Percentiles rank a stretch among this genome's conserved stretches.
These are phyloP conservation scores for Amniculicola lignicola DNA, from an alignment of 495 filamentous ascomycete species.

Conservation along the genomic window DNA sequence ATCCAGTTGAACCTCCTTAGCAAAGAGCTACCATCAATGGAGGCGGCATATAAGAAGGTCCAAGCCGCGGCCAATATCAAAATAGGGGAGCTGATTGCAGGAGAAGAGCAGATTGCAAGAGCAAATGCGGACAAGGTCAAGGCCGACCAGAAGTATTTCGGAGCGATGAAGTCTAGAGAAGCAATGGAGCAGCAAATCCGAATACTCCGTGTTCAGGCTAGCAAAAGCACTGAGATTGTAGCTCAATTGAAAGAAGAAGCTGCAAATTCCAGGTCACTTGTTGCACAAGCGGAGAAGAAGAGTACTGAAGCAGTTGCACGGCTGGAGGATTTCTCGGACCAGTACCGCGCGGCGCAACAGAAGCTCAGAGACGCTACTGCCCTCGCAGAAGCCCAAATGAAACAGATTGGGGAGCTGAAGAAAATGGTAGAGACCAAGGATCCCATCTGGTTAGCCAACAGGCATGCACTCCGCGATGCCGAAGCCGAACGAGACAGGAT, in stretches of 20 bases:
- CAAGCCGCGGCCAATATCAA: constrained; percentile 81
- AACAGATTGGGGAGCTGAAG: constrained; percentile 72
- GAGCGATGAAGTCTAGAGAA: constrained; percentile 89
- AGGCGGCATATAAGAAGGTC: constrained; percentile 81
- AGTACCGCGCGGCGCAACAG: constrained; percentile 70
- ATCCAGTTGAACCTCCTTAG: constrained; percentile 79
- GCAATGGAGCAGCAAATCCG: constrained; percentile 72
- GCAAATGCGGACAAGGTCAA: constrained; percentile 86
- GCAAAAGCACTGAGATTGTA: constrained; percentile 89
- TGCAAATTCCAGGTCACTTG: constrained; percentile 52
- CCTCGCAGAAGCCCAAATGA: constrained; percentile 66
- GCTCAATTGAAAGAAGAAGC: constrained; percentile 89
- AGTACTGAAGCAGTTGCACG: constrained; percentile 73
- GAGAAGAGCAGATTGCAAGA: constrained; percentile 75
- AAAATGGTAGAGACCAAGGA: constrained; percentile 73
- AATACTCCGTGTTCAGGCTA: constrained; percentile 72
- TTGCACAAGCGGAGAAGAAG: constrained; percentile 89
- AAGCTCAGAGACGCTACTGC: constrained; percentile 64
- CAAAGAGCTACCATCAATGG: constrained; percentile 80
- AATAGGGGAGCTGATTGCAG: constrained; percentile 64
- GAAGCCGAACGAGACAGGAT: constrained; percentile 73
- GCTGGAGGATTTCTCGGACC: constrained; percentile 60
- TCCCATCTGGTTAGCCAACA: constrained; percentile 49
- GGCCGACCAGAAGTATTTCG: constrained; percentile 96
- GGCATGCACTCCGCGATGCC: constrained; percentile 61